phyloP scores from a whole-genome alignment of 2,329 filamentous ascomycete genomes.

The Colletotrichum karsti region DNA sequence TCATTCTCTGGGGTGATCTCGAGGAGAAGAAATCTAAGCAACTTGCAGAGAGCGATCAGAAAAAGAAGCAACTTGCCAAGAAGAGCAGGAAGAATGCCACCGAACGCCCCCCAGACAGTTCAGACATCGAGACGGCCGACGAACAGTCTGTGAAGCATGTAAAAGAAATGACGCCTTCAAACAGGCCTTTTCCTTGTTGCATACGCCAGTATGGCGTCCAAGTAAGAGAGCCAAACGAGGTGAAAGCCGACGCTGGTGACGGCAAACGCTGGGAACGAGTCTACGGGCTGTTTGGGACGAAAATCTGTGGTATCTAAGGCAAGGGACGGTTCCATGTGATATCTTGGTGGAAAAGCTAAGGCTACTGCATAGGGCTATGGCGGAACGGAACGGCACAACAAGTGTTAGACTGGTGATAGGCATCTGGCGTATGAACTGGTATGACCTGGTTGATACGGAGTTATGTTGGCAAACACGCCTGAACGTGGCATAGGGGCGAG shows the following conservation, averaged over 20 bases:
- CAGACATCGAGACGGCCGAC: conserved; percentile 38
- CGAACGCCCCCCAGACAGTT: conserved; percentile 48
- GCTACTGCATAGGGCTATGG: no score
- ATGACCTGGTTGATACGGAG: no score
- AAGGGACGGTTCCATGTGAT: no score
- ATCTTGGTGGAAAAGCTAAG: no score
- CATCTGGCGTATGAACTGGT: no score
- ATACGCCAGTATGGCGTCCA: conserved; percentile 75
- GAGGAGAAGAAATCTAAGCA: conserved; percentile 71
- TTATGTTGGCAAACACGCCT: no score
- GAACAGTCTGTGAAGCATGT: not conserved
- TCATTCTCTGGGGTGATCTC: conserved; percentile 85
- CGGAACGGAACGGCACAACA: not conserved
- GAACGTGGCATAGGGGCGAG: no score
- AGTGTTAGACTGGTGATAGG: no score
- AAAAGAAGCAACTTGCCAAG: conserved; percentile 31
- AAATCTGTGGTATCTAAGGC: conserved; percentile 48
- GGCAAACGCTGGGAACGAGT: conserved; percentile 66
- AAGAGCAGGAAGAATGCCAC: conserved; percentile 7
- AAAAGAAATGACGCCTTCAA: conserved; percentile 46
- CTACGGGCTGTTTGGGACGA: conserved; percentile 73
- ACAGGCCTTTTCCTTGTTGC: conserved; percentile 74
- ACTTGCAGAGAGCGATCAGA: conserved; percentile 37
- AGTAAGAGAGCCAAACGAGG: conserved; percentile 47
- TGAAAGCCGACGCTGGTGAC: conserved; percentile 53